Conservation (phyloP, 306 rosid genomes). For the Heteromeles arbutifolia region DNA sequence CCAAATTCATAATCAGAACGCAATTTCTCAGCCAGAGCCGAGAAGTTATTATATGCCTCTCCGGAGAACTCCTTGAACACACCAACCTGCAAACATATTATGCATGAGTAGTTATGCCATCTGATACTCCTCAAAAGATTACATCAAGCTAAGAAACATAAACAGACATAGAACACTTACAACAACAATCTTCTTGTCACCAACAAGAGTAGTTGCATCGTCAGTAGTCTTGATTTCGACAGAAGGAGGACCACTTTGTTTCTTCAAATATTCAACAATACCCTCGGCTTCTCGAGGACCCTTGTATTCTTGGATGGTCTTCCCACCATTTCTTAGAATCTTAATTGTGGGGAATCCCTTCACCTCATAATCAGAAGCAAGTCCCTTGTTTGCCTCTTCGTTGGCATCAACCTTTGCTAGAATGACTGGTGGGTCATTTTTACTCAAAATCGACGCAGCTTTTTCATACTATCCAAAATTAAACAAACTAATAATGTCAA, state of each 20-base stretch:
- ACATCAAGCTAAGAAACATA: slow-evolving; percentile 1
- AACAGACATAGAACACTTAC: slow-evolving; percentile 36
- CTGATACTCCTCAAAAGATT: neutral
- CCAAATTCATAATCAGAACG: slow-evolving; percentile 82
- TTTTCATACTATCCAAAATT: slow-evolving; percentile 54
- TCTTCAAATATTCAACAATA: slow-evolving; percentile 73
- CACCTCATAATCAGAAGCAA: slow-evolving; percentile 49
- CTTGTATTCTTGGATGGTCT: slow-evolving; percentile 66
- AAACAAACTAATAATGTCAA: neutral
- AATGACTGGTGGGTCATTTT: slow-evolving; percentile 54
- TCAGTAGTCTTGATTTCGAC: slow-evolving; percentile 61
- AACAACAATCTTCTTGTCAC: slow-evolving; percentile 53
- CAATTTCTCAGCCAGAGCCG: slow-evolving; percentile 61
- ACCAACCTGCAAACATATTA: slow-evolving; percentile 55
- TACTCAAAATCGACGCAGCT: slow-evolving; percentile 77
- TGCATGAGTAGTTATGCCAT: neutral
- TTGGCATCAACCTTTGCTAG: slow-evolving; percentile 82
- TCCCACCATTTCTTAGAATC: slow-evolving; percentile 81
- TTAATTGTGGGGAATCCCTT: slow-evolving; percentile 81
- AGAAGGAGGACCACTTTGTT: slow-evolving; percentile 82
- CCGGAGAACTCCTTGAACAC: slow-evolving; percentile 75
- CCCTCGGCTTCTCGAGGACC: slow-evolving; percentile 95
- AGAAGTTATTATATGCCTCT: slow-evolving; percentile 62
- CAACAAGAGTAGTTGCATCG: slow-evolving; percentile 48
- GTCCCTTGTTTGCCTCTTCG: slow-evolving; percentile 54